phyloP scores from a whole-genome alignment of 805 yeast species.

The Saturnispora hagleri region DNA sequence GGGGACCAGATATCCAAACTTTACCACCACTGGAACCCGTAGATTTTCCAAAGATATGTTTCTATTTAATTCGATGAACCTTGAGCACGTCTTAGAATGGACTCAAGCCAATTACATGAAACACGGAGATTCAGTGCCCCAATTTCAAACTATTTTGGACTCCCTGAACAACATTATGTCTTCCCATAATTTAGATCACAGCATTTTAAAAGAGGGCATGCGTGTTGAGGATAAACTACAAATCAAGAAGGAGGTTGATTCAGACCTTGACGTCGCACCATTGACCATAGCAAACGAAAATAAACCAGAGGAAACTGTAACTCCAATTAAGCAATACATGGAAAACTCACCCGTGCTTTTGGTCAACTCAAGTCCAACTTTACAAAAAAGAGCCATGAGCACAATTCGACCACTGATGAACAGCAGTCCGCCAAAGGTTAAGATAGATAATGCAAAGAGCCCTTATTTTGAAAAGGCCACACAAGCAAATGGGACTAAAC shows the following conservation, averaged over 20 bases:
- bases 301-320: neutral
- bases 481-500: constrained; percentile 7
- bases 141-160: constrained; percentile 13
- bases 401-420: neutral
- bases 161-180: constrained; percentile 12
- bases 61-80: neutral
- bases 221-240: neutral
- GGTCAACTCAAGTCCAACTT: neutral
- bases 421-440: constrained; percentile 3
- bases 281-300: neutral
- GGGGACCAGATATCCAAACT: constrained; percentile 1
- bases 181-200: neutral
- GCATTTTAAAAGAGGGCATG: neutral
- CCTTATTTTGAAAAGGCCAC: constrained; percentile 5
- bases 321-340: neutral
- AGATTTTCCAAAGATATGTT: constrained; percentile 5
- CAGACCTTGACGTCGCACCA: neutral
- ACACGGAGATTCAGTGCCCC: constrained; percentile 14
- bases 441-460: neutral
- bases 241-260: neutral
- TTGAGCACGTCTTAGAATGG: constrained; percentile 6
- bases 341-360: neutral
- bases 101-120: neutral
- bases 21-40: constrained; percentile 1
- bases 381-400: constrained; percentile 1